Percentiles rank a stretch among this genome's conserved stretches.
phyloP scores from a whole-genome alignment of 2,329 filamentous ascomycete species.

The Cadophora sp. region DNA sequence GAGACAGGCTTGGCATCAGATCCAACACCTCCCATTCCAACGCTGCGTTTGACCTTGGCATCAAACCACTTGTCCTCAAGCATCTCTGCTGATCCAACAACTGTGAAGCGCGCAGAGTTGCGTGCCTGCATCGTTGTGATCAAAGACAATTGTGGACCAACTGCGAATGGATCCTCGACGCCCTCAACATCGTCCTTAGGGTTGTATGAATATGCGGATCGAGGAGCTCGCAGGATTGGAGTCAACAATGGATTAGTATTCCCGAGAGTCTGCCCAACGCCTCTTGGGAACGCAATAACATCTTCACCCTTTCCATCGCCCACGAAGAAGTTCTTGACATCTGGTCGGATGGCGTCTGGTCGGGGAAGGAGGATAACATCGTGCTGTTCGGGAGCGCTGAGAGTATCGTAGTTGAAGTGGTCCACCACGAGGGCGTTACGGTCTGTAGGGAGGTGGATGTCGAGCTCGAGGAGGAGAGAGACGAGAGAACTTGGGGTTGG shows the following conservation, averaged over 20 bases:
- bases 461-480: slow-evolving; percentile 84
- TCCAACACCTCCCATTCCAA: slow-evolving; percentile 50
- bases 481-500: slow-evolving; percentile 75
- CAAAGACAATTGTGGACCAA: slow-evolving; percentile 82
- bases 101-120: slow-evolving; percentile 88
- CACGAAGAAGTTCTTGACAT: slow-evolving; percentile 79
- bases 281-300: slow-evolving; percentile 80
- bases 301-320: slow-evolving; percentile 58
- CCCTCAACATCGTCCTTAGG: slow-evolving; percentile 80
- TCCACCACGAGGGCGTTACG: slow-evolving; percentile 87
- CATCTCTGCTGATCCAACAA: slow-evolving; percentile 86
- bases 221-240: slow-evolving; percentile 81
- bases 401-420: slow-evolving; percentile 90
- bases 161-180: slow-evolving; percentile 84
- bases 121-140: slow-evolving; percentile 89
- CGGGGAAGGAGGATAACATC: slow-evolving; percentile 83
- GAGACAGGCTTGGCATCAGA: slow-evolving; percentile 59
- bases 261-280: slow-evolving; percentile 83
- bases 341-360: slow-evolving; percentile 68
- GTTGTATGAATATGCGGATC: slow-evolving; percentile 92
- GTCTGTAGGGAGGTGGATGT: slow-evolving; percentile 86
- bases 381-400: slow-evolving; percentile 80
- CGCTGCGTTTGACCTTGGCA: slow-evolving; percentile 67
- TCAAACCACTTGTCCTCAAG: slow-evolving; percentile 90
- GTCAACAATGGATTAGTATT: slow-evolving; percentile 75